Base-by-base conservation (phyloP, 176 grass and related monocot genomes). In the Ampelocalamus luodianensis region DNA sequence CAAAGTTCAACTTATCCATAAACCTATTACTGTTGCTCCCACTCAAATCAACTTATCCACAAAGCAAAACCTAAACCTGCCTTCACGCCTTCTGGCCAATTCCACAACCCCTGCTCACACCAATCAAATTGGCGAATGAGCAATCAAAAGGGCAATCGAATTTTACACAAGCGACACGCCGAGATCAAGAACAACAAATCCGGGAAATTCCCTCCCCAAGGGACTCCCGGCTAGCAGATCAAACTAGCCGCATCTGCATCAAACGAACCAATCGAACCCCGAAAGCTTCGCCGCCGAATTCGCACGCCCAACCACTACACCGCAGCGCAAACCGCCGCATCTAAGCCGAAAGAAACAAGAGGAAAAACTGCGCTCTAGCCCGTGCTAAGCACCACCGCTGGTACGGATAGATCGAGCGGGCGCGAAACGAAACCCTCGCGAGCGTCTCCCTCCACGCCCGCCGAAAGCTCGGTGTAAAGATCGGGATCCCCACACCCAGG, bases 371-470 rank as follows among this genome's bases (percentile, higher is more conserved):
- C 38, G 59, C 45, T 56, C 53, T 10, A 2, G 50, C 50, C 50
- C 16, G 50, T 18, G 15, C 50, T 6, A 18, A 17, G 50, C 16
- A 1, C 15, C 50, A 53, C 50, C 50, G 17, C 50, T 18, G 14
- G 18, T 4, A 68, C 48, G 10, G 24, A 73, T 22, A 26, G 11
- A 90, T 91, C 75, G 89, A 89, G 42, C 80, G 77, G 79, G 53
- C 40, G 70, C 79, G 22, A 24, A 43, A 36, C 65, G 60, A 10
- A 75, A 36, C 14, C 29, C 68, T 29, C 70, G 4, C 3, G 42
- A 62, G 45, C 44, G 44, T 65, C 20, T 32, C 43, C 60, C 61
- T 44, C 18, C 44, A 22, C 20, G 45, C 24, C 78, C 56, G 42
- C 6, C 74, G 81, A 73, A 80, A 65, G 11, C 65, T 83, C 20